Evolutionary conservation across 2,329 filamentous ascomycete species (phyloP), one percentile per base, ranked within the genome.

Genomic region (Ascochyta fabae): DNA sequence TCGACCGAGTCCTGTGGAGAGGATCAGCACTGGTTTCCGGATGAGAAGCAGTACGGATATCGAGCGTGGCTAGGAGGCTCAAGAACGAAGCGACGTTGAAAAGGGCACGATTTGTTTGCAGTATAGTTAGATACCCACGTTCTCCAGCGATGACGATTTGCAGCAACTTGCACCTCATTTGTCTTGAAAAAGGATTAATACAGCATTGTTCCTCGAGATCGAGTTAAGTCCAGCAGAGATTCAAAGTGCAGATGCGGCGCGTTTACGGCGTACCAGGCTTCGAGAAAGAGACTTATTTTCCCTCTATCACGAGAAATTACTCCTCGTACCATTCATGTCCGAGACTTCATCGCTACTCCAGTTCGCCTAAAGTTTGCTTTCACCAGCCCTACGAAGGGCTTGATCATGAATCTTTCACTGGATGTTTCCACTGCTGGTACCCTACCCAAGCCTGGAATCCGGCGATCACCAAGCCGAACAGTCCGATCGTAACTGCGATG

Each of bases 361-460:
- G 19, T 19, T 19, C 19, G 19, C 19, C 19, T 19, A 19, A 19
- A 19, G 19, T 19, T 19, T 19, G 19, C 19, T 19, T 19, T 19
- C 19, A 19, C 19, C 19, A 19, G 19, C 19, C 19, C 19, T 19
- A 19, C 19, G 19, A 19, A 19, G 19, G 19, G 19, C 19, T 19
- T 19, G 19, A 19, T 54, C 29, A 55, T 19, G 22, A 2, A 26
- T 41, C 26, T 24, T 53, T 56, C 1, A 57, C 42, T 19, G 70
- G 69, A 55, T 74, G 68, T 48, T 75, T 66, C 72, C 70, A 73
- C 29, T 68, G 64, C 57, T 73, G 67, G 34, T 69, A 73, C 2
- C 60, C 53, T 16, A 74, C 59, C 67, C 67, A 74, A 29, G 72
- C 66, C 53, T 74, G 70, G 47, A 69, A 69, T 8, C 43, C 46